phyloP scores from a whole-genome alignment of 1,284 basidiomycete genomes.

The Fomitiporia mediterranea region DNA sequence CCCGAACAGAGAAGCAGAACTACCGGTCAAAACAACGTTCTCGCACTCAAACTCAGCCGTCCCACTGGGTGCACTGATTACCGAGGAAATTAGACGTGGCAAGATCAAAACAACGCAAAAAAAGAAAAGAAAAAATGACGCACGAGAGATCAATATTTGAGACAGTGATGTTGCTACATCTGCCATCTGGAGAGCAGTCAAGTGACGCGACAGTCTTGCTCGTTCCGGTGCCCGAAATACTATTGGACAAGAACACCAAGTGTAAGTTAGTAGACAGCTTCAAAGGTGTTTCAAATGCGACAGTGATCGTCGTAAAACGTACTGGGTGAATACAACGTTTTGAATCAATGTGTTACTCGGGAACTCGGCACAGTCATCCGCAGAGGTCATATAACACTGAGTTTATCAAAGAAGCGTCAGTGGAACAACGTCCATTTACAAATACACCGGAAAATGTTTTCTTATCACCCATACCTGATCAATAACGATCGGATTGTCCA shows the following conservation, averaged over 20 bases:
- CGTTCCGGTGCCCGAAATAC: constrained; percentile 54
- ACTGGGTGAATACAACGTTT: constrained; percentile 33
- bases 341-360: constrained; percentile 47
- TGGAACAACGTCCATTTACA: background rate
- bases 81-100: background rate
- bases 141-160: constrained; percentile 39
- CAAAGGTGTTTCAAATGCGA: background rate
- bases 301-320: background rate
- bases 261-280: background rate
- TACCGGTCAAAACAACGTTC: constrained; percentile 32
- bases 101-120: background rate
- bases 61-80: constrained; percentile 29
- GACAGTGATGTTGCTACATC: constrained; percentile 48
- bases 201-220: constrained; percentile 50
- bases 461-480: constrained; percentile 29
- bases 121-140: constrained; percentile 19
- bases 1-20: constrained; percentile 30
- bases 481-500: constrained; percentile 42
- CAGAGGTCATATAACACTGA: constrained; percentile 51
- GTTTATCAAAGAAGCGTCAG: background rate
- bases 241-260: constrained; percentile 25
- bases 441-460: background rate
- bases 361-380: constrained; percentile 42
- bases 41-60: constrained; percentile 31
- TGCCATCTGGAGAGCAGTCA: constrained; percentile 48